These are phyloP conservation scores for Rostrohypoxylon terebratum DNA, from an alignment of 495 filamentous ascomycete genomes.

Conservation along the genomic window DNA sequence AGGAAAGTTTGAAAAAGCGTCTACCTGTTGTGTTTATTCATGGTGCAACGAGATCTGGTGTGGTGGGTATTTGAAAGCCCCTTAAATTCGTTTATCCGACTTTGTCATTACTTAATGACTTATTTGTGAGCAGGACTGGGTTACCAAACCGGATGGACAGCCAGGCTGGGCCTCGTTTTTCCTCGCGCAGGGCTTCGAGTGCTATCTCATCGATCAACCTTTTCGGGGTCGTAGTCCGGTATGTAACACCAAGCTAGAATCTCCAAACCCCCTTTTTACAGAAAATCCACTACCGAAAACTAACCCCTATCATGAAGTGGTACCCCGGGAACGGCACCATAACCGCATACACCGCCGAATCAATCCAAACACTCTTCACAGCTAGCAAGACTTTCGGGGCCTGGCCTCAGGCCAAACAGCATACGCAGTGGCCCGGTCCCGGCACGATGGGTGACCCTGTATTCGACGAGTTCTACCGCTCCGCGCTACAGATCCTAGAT, in stretches of 20 bases:
- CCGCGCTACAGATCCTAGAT: constrained; percentile 55
- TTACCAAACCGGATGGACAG: constrained; percentile 63
- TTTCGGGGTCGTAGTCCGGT: constrained; percentile 51
- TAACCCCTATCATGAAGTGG: constrained; percentile 16
- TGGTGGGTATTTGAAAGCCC: constrained; percentile 52
- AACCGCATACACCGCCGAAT: constrained; percentile 41
- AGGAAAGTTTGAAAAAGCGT: constrained; percentile 18
- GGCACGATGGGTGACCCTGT: constrained; percentile 61
- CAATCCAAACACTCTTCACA: constrained; percentile 54
- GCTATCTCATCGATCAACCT: constrained; percentile 61
- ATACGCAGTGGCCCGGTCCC: constrained; percentile 68
- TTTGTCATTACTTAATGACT: not conserved
- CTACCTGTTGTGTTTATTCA: constrained; percentile 66
- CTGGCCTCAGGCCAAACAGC: constrained; percentile 60
- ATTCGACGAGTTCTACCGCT: constrained; percentile 64
- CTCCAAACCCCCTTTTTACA: not conserved
- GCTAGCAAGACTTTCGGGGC: constrained; percentile 50
- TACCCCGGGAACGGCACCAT: constrained; percentile 37
- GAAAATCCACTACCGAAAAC: not conserved
- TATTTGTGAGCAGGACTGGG: constrained; percentile 54
- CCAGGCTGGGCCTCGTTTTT: constrained; percentile 66
- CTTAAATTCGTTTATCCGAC: not conserved
- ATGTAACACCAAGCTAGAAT: not conserved
- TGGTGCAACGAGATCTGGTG: constrained; percentile 63
- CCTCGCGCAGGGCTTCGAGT: constrained; percentile 58